phyloP scores from a whole-genome alignment of 495 filamentous ascomycete genomes.

The Staphylotrichum tortipilum region DNA sequence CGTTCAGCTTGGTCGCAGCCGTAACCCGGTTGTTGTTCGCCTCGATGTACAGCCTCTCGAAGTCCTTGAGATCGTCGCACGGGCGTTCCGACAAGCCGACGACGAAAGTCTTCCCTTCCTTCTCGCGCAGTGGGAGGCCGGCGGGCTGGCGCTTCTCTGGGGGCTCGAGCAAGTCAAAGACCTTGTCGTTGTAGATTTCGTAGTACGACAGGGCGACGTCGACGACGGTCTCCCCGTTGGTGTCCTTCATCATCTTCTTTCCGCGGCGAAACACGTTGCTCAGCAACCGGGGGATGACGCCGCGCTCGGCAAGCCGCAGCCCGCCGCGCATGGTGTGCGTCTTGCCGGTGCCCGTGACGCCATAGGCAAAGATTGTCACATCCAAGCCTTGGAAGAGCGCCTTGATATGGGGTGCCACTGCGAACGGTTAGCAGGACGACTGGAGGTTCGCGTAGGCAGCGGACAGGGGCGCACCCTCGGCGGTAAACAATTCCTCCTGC shows the following conservation, averaged over 20 bases:
- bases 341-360: slow-evolving; percentile 91
- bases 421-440: slow-evolving; percentile 13
- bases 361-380: slow-evolving; percentile 91
- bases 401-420: slow-evolving; percentile 60
- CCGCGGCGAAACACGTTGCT: slow-evolving; percentile 78
- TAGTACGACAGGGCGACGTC: slow-evolving; percentile 85
- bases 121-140: slow-evolving; percentile 77
- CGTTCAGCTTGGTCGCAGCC: slow-evolving; percentile 90
- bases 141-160: slow-evolving; percentile 82
- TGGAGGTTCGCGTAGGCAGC: not conserved
- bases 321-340: slow-evolving; percentile 98
- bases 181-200: slow-evolving; percentile 96
- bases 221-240: slow-evolving; percentile 62
- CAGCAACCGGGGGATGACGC: slow-evolving; percentile 81
- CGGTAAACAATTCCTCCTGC: slow-evolving; percentile 79
- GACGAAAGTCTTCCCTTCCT: slow-evolving; percentile 85
- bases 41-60: slow-evolving; percentile 85
- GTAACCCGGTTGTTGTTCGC: slow-evolving; percentile 90
- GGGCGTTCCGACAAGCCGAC: slow-evolving; percentile 82
- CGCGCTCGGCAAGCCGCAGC: slow-evolving; percentile 77
- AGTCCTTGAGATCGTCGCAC: slow-evolving; percentile 82
- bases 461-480: slow-evolving; percentile 56
- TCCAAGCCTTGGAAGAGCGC: slow-evolving; percentile 91
- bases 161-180: slow-evolving; percentile 85
- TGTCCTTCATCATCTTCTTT: slow-evolving; percentile 82